Percentiles rank a stretch among this genome's conserved stretches.
Conservation (phyloP, 1,139 yeast genomes). For the Hyphopichia buzzinii region DNA sequence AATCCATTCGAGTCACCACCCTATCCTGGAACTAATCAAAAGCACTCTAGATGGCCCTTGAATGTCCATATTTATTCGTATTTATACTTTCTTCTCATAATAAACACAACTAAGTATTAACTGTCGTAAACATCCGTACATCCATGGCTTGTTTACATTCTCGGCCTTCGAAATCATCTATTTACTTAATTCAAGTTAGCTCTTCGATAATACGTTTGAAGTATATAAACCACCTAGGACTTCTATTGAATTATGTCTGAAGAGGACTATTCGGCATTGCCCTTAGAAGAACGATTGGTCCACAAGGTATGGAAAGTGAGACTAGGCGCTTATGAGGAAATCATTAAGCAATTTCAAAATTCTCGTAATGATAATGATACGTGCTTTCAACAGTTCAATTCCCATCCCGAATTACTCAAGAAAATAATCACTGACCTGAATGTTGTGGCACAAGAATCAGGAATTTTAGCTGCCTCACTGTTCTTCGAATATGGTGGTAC, state of each 20-base stretch:
- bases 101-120: too few species aligned
- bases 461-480: slow-evolving; percentile 55
- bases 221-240: too few species aligned
- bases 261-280: slow-evolving; percentile 60
- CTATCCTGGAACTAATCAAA: too few species aligned
- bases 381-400: slow-evolving; percentile 51
- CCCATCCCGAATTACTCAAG: slow-evolving; percentile 48
- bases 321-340: slow-evolving; percentile 72
- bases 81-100: too few species aligned
- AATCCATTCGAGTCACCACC: too few species aligned
- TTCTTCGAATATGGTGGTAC: slow-evolving; percentile 62
- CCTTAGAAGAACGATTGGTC: slow-evolving; percentile 61
- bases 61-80: background rate
- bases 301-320: slow-evolving; percentile 95
- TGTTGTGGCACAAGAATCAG: slow-evolving; percentile 91
- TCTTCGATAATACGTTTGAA: too few species aligned
- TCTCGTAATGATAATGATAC: slow-evolving; percentile 57
- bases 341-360: slow-evolving; percentile 49
- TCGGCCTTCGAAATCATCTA: too few species aligned
- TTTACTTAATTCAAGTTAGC: too few species aligned
- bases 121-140: too few species aligned
- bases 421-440: slow-evolving; percentile 71
- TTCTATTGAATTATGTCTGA: too few species aligned
- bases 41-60: too few species aligned
- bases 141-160: too few species aligned